These are phyloP conservation scores for Tetrahymena borealis DNA, from an alignment of 73 alveolate species.

Conservation along the genomic window DNA sequence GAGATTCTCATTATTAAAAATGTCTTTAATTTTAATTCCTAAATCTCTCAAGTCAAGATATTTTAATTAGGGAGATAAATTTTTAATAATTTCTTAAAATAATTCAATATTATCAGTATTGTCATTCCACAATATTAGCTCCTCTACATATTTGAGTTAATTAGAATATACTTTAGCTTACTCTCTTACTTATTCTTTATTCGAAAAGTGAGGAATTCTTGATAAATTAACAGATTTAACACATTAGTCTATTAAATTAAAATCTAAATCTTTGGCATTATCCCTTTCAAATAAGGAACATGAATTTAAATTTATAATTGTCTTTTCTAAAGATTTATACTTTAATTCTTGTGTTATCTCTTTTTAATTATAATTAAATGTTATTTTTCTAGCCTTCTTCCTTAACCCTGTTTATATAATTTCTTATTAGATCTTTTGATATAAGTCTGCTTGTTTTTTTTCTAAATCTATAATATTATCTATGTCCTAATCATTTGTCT, in stretches of 20 bases:
- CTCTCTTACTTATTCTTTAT: background rate
- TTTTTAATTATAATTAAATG: background rate
- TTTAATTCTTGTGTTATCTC: background rate
- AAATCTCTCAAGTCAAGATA: no score
- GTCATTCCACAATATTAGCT: no score
- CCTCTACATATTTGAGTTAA: background rate
- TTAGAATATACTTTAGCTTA: background rate
- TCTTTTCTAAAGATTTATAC: background rate
- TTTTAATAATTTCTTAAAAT: no score
- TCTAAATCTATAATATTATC: background rate
- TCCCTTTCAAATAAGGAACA: background rate
- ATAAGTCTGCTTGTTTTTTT: background rate
- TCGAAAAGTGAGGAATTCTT: background rate
- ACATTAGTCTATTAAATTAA: background rate
- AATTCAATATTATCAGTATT: no score
- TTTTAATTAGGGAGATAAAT: no score
- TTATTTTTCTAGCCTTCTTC: background rate
- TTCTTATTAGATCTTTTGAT: background rate
- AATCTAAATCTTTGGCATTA: background rate
- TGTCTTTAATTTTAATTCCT: no score
- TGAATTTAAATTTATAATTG: background rate
- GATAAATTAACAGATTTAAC: background rate
- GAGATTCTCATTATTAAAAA: background rate
- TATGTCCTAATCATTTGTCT: no score
- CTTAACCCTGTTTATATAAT: background rate